These are phyloP conservation scores for Nothophytophthora sp. DNA, from an alignment of 352 stramenopile species.

Conservation along the genomic window DNA sequence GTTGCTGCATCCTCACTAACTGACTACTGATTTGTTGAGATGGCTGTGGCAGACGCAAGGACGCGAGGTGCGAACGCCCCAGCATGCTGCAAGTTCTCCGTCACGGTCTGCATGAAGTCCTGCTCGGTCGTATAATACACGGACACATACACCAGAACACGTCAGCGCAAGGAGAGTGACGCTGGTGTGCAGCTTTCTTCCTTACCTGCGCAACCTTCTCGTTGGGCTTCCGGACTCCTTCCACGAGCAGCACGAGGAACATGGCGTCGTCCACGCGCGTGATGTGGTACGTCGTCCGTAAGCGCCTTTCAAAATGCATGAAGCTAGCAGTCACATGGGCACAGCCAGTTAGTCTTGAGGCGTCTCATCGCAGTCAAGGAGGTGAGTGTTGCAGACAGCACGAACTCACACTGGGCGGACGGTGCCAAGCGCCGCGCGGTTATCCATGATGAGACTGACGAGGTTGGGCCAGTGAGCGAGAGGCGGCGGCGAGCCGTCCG, in stretches of 20 bases:
- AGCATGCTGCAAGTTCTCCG: constrained; percentile 71
- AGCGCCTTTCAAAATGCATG: constrained; percentile 64
- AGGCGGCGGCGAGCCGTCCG: constrained; percentile 46
- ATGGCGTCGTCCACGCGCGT: constrained; percentile 70
- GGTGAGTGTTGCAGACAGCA: constrained; percentile 9
- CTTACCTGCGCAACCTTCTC: constrained; percentile 75
- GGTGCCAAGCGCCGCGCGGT: constrained; percentile 51
- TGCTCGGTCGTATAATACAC: too few species aligned
- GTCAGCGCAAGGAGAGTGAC: constrained; percentile 1
- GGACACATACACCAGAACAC: constrained; percentile 5
- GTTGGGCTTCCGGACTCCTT: constrained; percentile 65
- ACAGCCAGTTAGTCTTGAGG: constrained; percentile 3
- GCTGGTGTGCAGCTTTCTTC: neutral
- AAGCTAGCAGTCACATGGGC: constrained; percentile 34
- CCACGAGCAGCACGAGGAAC: constrained; percentile 70
- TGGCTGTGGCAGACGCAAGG: constrained; percentile 3
- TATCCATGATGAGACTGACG: constrained; percentile 88
- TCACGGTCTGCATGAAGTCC: constrained; percentile 86
- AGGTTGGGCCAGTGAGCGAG: constrained; percentile 87
- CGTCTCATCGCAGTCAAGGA: constrained; percentile 8
- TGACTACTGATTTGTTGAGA: constrained; percentile 6
- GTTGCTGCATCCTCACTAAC: neutral
- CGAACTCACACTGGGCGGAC: constrained; percentile 52
- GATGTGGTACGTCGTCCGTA: constrained; percentile 78
- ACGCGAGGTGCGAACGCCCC: constrained; percentile 54